Conservation (phyloP, 163 green algal species). For the Prototheca wickerhamii region DNA sequence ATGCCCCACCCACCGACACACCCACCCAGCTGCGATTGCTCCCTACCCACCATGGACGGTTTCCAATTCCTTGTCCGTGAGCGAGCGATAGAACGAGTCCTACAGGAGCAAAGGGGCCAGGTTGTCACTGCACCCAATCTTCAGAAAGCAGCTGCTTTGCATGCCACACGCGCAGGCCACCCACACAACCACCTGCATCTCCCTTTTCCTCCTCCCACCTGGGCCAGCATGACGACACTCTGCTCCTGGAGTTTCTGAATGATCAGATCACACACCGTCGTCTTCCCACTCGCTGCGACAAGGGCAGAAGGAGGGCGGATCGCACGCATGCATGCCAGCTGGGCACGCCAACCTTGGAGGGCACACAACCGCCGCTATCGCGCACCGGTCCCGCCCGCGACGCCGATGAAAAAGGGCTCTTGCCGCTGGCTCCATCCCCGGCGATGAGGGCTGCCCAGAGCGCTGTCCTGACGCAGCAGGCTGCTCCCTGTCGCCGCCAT, state of each 20-base stretch:
- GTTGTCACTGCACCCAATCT: background rate
- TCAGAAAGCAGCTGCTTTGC: background rate
- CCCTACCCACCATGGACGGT: conserved; percentile 24
- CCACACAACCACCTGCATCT: background rate
- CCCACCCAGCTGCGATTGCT: too few relatives aligned
- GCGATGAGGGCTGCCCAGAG: background rate
- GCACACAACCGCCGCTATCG: too few relatives aligned
- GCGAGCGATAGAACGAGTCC: conserved; percentile 73
- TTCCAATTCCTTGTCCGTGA: conserved; percentile 48
- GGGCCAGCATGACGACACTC: conserved; percentile 70
- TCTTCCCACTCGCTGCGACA: conserved; percentile 68
- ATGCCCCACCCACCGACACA: too few relatives aligned
- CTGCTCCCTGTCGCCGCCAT: background rate
- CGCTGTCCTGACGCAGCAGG: background rate
- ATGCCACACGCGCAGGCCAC: background rate
- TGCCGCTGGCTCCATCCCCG: background rate
- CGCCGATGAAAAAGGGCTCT: conserved; percentile 25
- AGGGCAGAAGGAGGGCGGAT: too few relatives aligned
- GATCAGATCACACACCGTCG: conserved; percentile 76
- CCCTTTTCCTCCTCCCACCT: conserved; percentile 14
- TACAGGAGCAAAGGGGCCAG: background rate
- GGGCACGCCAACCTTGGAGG: too few relatives aligned
- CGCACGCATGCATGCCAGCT: too few relatives aligned
- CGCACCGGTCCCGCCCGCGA: conserved; percentile 40
- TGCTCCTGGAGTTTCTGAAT: conserved; percentile 75